Conservation (phyloP, 1,284 basidiomycete species). For the Anthracocystis panici-leucophaei region DNA sequence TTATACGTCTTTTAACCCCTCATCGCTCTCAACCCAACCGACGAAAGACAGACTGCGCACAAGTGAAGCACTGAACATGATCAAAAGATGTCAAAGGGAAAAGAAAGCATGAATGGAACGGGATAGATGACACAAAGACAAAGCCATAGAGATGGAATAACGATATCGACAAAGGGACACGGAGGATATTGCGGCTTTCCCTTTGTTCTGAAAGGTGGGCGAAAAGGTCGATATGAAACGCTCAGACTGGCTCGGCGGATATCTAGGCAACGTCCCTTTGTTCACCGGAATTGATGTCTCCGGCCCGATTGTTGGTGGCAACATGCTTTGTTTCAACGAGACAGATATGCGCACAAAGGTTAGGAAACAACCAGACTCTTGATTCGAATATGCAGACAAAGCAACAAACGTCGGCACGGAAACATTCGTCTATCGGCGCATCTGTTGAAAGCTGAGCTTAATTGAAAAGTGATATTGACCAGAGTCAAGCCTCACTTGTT, state of each 20-base stretch:
- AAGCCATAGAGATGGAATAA: neutral
- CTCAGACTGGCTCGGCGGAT: neutral
- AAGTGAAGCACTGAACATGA: too few relatives aligned
- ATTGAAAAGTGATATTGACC: neutral
- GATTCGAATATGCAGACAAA: conserved; percentile 8
- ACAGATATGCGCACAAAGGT: neutral
- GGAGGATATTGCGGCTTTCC: too few relatives aligned
- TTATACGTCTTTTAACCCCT: too few relatives aligned
- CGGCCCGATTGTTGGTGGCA: neutral
- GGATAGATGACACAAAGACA: neutral
- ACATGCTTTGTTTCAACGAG: neutral
- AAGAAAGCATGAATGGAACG: neutral
- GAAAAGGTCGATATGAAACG: neutral
- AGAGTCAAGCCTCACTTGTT: conserved; percentile 33
- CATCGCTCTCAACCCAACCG: too few relatives aligned
- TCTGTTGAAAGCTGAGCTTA: neutral
- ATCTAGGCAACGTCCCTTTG: conserved; percentile 5
- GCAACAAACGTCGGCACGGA: conserved; percentile 2
- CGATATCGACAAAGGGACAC: neutral
- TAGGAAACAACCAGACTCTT: neutral
- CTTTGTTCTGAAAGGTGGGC: conserved; percentile 1
- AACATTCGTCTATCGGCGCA: neutral
- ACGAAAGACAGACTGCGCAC: too few relatives aligned
- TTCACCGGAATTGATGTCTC: conserved; percentile 1
- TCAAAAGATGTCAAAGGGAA: too few relatives aligned